Evolutionary conservation across 257 asterid species (phyloP).

Genomic region (Nicotiana noctiflora): DNA sequence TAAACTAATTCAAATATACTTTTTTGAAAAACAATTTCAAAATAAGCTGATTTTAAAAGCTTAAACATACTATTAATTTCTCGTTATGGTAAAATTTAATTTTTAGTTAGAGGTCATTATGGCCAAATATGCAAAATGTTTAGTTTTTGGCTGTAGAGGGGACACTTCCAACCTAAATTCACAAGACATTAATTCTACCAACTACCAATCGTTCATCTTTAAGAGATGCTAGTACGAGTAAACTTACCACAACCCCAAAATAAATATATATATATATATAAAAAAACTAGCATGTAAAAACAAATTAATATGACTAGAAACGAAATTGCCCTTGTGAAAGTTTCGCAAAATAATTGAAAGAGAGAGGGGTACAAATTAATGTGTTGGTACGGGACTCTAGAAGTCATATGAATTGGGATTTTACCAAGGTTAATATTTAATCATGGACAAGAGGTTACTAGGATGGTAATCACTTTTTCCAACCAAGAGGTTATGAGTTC

Average conservation of each 20-base stretch:
- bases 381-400: background rate
- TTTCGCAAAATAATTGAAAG: background rate
- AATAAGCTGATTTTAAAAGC: too few species aligned
- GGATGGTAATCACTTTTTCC: too few species aligned
- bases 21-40: too few species aligned
- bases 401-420: background rate
- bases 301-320: background rate
- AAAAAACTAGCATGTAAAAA: too few species aligned
- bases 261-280: too few species aligned
- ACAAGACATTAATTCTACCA: background rate
- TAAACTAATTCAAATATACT: too few species aligned
- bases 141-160: background rate
- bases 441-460: too few species aligned
- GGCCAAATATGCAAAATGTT: background rate
- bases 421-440: too few species aligned
- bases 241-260: too few species aligned
- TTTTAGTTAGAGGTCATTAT: background rate
- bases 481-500: too few species aligned
- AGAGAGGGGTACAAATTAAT: background rate
- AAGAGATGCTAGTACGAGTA: background rate
- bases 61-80: background rate
- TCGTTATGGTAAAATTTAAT: background rate
- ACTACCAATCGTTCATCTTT: background rate
- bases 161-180: background rate
- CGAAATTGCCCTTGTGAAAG: background rate